phyloP scores from a whole-genome alignment of 176 grass and related monocot genomes.

The Avena insularis region DNA sequence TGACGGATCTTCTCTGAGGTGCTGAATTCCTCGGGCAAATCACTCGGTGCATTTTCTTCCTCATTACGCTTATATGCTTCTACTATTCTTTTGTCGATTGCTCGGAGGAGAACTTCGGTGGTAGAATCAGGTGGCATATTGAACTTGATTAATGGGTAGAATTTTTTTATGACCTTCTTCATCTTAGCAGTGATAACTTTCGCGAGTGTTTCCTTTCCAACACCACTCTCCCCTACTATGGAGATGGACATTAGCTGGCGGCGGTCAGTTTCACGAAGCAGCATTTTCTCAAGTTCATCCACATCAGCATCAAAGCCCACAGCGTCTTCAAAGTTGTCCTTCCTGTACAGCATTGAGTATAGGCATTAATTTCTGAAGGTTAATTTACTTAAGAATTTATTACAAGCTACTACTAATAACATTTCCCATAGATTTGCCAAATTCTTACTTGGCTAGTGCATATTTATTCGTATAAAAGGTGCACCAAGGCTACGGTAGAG shows the following conservation, averaged over 20 bases:
- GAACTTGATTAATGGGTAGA: neutral
- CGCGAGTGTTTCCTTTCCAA: neutral
- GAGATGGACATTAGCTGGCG: neutral
- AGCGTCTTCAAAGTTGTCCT: neutral
- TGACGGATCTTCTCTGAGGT: neutral
- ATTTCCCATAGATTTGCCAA: too few relatives aligned
- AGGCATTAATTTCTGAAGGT: too few relatives aligned
- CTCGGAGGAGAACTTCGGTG: neutral
- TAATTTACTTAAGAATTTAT: too few relatives aligned
- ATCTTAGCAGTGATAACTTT: too few relatives aligned
- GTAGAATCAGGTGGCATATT: neutral
- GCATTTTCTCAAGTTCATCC: neutral
- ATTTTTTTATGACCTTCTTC: too few relatives aligned
- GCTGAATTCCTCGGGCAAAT: too few relatives aligned
- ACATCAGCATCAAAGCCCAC: neutral
- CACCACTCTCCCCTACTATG: constrained; percentile 33
- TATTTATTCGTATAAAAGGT: too few relatives aligned
- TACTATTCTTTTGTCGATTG: neutral
- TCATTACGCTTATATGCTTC: too few relatives aligned
- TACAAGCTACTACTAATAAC: too few relatives aligned
- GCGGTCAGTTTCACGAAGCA: neutral
- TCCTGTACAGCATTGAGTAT: neutral
- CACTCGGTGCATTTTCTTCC: too few relatives aligned
- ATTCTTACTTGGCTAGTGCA: too few relatives aligned
- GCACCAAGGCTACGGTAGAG: too few relatives aligned